These are phyloP conservation scores for Solanum neorickii DNA, from an alignment of 257 asterid species.

Conservation along the genomic window DNA sequence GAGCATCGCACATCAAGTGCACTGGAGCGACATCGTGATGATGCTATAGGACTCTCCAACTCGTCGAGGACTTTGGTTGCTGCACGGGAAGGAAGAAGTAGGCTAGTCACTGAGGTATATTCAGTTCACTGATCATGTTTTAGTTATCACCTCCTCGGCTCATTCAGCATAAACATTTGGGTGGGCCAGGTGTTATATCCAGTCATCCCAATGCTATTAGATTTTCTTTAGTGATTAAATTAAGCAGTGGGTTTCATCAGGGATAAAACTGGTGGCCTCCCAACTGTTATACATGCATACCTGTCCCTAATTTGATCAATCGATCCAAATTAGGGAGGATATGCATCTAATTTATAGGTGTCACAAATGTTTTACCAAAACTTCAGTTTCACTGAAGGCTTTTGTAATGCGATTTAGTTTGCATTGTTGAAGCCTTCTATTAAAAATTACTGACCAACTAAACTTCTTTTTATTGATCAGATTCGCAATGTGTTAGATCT, in stretches of 20 bases:
- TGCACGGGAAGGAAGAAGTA: slow-evolving; percentile 69
- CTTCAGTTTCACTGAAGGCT: not conserved
- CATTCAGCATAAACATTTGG: not conserved
- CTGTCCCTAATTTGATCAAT: not conserved
- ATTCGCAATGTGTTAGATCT: slow-evolving; percentile 84
- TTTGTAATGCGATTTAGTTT: not conserved
- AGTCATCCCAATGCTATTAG: not conserved
- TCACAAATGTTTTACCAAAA: not conserved
- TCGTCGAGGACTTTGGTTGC: slow-evolving; percentile 41
- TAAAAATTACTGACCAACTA: not conserved
- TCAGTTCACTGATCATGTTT: not conserved
- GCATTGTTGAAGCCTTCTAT: not conserved
- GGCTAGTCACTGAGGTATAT: slow-evolving; percentile 66
- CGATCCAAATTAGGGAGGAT: not conserved
- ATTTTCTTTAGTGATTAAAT: not conserved
- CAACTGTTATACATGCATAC: not conserved
- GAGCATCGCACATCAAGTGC: slow-evolving; percentile 32
- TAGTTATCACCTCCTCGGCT: not conserved
- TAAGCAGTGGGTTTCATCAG: not conserved
- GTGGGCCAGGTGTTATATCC: not conserved
- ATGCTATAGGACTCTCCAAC: slow-evolving; percentile 44
- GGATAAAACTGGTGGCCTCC: not conserved
- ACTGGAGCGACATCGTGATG: slow-evolving; percentile 66
- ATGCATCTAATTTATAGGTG: not conserved
- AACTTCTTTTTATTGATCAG: slow-evolving; percentile 27